Conservation (phyloP, 768 basidiomycete genomes). For the Nidularia pulvinata region DNA sequence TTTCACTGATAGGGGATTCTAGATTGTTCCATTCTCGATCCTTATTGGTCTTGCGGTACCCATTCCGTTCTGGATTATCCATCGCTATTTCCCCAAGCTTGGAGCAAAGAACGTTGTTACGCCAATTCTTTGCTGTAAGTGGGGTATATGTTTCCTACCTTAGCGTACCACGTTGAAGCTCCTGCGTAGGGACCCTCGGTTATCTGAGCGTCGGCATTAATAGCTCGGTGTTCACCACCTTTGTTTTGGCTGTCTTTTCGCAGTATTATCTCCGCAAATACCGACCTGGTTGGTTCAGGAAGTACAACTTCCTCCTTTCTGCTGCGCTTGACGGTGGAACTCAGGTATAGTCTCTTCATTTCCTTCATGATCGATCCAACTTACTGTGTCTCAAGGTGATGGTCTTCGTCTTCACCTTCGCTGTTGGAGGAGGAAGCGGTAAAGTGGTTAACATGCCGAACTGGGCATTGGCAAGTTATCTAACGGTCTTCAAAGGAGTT, state of each 20-base stretch:
- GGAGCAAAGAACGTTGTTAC: slow-evolving; percentile 49
- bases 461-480: slow-evolving; percentile 12
- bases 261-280: slow-evolving; percentile 43
- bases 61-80: slow-evolving; percentile 54
- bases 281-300: slow-evolving; percentile 44
- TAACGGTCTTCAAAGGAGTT: not conserved
- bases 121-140: slow-evolving; percentile 41
- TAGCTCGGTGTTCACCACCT: slow-evolving; percentile 45
- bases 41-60: slow-evolving; percentile 52
- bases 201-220: slow-evolving; percentile 58
- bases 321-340: slow-evolving; percentile 60
- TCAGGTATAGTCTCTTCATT: slow-evolving; percentile 23
- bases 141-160: not conserved
- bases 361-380: slow-evolving; percentile 10
- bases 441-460: slow-evolving; percentile 28
- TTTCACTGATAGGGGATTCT: slow-evolving; percentile 6
- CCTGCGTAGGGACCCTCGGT: slow-evolving; percentile 34
- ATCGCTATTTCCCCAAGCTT: slow-evolving; percentile 44
- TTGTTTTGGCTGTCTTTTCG: slow-evolving; percentile 41
- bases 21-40: slow-evolving; percentile 46
- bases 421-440: slow-evolving; percentile 42
- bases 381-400: slow-evolving; percentile 20
- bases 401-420: slow-evolving; percentile 44
- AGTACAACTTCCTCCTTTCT: slow-evolving; percentile 50
- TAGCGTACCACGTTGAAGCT: not conserved